Evolutionary conservation across 2,329 filamentous ascomycete genomes (phyloP), one percentile per base, ranked within the genome.

Genomic region (Clonostachys sp.): DNA sequence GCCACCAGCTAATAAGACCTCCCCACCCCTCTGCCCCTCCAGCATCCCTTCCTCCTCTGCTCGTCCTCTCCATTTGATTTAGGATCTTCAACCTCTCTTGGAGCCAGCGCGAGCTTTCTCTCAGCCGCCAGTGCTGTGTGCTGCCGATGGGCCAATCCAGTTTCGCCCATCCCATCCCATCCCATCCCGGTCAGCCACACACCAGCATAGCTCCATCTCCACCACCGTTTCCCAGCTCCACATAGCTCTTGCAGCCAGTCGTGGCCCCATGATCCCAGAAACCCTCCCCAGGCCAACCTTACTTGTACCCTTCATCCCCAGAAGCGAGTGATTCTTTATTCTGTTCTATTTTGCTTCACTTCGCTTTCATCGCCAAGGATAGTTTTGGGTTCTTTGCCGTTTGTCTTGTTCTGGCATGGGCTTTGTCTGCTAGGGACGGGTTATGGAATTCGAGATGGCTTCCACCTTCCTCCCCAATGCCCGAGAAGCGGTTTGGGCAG

Each of bases 401-500:
- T 30, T 30, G 24, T 30, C 24, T 30, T 30, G 8, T 10, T 30
- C 9, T 30, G 24, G 24, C 9, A 30, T 30, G 24, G 24, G 24
- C 24, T 73, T 70, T 62, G 59, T 57, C 64, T 61, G 64, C 59
- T 64, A 68, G 55, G 66, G 58, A 70, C 66, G 66, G 68, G 64
- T 61, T 56, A 78, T 78, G 75, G 68, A 77, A 54, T 64, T 57
- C 54, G 61, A 66, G 59, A 30, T 30, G 24, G 9, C 24, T 30
- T 61, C 73, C 57, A 60, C 67, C 55, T 63, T 71, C 51, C 58
- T 66, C 52, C 60, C 67, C 48, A 68, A 70, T 57, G 65, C 69
- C 55, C 63, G 66, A 57, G 69, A 70, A 48, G 56, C 72, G 49
- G 55, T 63, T 49, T 78, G 75, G 75, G 66, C 70, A 48, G 70